Percentiles rank a stretch among this genome's conserved stretches.
Evolutionary conservation across 768 basidiomycete genomes (phyloP).

Genomic region (Rhizopogon vinicolor): DNA sequence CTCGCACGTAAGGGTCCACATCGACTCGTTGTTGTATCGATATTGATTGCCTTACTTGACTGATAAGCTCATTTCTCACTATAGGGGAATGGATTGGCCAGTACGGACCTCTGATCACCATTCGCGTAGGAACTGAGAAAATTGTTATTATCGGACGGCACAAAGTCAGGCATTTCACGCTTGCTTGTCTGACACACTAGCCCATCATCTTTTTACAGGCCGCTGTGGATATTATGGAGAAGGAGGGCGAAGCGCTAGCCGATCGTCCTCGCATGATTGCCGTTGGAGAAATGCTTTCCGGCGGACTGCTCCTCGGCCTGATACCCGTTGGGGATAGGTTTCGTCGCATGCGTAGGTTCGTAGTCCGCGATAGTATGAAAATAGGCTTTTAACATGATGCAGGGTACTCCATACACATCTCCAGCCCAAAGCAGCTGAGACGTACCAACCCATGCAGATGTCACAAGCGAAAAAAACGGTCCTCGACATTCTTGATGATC

Average conservation of each 20-base stretch:
- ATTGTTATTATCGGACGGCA: no score
- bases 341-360: slow-evolving; percentile 47
- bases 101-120: no score
- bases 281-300: slow-evolving; percentile 45
- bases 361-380: neutral
- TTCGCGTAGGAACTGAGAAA: no score
- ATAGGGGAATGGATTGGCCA: no score
- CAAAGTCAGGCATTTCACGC: no score
- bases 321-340: slow-evolving; percentile 41
- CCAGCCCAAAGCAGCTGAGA: slow-evolving; percentile 38
- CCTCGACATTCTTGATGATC: slow-evolving; percentile 14
- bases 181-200: no score
- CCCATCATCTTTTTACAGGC: slow-evolving; percentile 28
- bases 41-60: no score
- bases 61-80: no score
- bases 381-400: no score
- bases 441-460: slow-evolving; percentile 40
- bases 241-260: slow-evolving; percentile 41
- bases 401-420: slow-evolving; percentile 41
- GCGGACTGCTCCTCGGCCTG: slow-evolving; percentile 47
- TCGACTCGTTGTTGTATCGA: no score
- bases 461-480: slow-evolving; percentile 14
- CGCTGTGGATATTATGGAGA: slow-evolving; percentile 54
- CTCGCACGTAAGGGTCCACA: no score
- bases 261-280: slow-evolving; percentile 43